Evolutionary conservation across 148 eudicot genomes (phyloP), one percentile per base, ranked within the genome.

Genomic region (Rhododendron williamsianum): DNA sequence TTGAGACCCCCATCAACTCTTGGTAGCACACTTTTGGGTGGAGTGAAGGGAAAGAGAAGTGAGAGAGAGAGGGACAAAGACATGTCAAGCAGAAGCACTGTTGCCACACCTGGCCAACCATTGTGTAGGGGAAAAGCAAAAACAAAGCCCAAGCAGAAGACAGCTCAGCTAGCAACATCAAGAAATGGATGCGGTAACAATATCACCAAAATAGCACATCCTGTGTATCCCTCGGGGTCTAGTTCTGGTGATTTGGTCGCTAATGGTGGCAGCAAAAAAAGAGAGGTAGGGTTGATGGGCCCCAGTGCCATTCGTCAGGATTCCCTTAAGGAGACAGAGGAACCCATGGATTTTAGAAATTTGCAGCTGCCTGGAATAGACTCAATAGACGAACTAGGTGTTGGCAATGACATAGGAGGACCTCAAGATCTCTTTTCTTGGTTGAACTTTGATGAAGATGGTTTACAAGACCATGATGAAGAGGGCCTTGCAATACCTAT

Each of bases 21-120:
- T 33, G 92, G 90, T 65, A 86, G 89, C 60, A 58, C 86, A 72
- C 90, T 91, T 71, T 65, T 84, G 77, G 98, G 93, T 84, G 96
- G 94, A 73, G 90, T 94, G 4, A 96, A 93, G 89, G 97, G 97
- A 67, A 96, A 95, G 88, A 93, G 98, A 89, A 96, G 94, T 83
- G 98, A 94, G 33, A 90, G 97, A 84, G 98, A 94, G 23, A 87
- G 84, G 81, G 88, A 79, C 45, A 85, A 81, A 80, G 86, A 88
- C 81, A 23, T 81, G 18, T 84, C 86, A 52, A 87, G 36, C 76
- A 83, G 85, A 84, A 90, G 78, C 67, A 41, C 85, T 52, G 79
- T 88, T 82, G 84, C 93, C 58, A 92, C 91, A 86, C 87, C 85
- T 30, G 91, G 93, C 79, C 90, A 91, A 30, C 89, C 92, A 27